These are phyloP conservation scores for Colletotrichum lindemuthianum DNA, from an alignment of 2,329 filamentous ascomycete genomes.

Conservation along the genomic window DNA sequence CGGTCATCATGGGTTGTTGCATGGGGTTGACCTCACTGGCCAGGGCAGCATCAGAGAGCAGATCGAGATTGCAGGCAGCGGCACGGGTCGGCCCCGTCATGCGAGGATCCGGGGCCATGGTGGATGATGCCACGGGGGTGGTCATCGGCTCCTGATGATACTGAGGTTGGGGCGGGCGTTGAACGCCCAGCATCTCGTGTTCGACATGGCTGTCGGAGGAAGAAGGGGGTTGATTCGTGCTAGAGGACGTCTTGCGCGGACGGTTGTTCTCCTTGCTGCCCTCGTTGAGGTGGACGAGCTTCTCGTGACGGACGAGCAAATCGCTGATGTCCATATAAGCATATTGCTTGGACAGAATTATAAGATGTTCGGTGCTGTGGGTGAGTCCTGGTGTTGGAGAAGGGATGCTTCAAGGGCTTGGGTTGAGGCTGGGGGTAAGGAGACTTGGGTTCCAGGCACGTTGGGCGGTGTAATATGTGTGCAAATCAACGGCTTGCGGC, in stretches of 20 bases:
- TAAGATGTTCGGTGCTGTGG: slow-evolving; percentile 18
- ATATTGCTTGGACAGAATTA: slow-evolving; percentile 43
- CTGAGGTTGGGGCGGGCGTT: slow-evolving; percentile 45
- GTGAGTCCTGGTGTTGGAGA: slow-evolving; percentile 28
- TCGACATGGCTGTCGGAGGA: slow-evolving; percentile 59
- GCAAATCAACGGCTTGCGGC: slow-evolving; percentile 22
- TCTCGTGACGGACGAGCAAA: slow-evolving; percentile 71
- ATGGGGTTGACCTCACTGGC: slow-evolving; percentile 65
- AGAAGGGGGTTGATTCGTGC: slow-evolving; percentile 55
- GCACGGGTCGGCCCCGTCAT: slow-evolving; percentile 50
- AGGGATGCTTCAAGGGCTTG: slow-evolving; percentile 20
- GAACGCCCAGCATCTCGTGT: slow-evolving; percentile 57
- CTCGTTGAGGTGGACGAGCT: slow-evolving; percentile 72
- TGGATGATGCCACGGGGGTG: slow-evolving; percentile 48
- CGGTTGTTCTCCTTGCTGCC: slow-evolving; percentile 63
- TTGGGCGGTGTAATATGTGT: slow-evolving; percentile 32
- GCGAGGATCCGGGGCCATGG: slow-evolving; percentile 59
- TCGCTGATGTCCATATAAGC: slow-evolving; percentile 73
- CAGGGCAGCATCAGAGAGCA: slow-evolving; percentile 69
- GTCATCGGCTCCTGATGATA: slow-evolving; percentile 55
- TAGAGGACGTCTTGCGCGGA: slow-evolving; percentile 57
- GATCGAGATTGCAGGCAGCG: slow-evolving; percentile 65
- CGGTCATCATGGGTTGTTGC: slow-evolving; percentile 58
- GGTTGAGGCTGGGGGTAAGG: slow-evolving; percentile 23
- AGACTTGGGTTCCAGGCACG: background rate